These are phyloP conservation scores for Pichia paraexigua DNA, from an alignment of 805 yeast species.

Conservation along the genomic window DNA sequence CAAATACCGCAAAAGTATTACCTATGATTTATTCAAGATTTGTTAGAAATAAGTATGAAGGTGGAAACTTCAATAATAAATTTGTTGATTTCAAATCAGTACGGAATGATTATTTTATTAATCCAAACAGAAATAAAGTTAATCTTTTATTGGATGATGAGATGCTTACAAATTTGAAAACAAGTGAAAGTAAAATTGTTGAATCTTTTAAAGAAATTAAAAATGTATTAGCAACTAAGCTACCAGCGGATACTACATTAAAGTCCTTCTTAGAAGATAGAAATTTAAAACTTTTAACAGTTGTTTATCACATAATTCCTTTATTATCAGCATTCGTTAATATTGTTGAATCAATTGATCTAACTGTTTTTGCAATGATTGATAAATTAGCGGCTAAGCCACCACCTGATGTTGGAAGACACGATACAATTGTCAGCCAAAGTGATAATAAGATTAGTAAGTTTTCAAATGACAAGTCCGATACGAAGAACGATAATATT, in stretches of 20 bases:
- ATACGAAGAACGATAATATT: too few species aligned
- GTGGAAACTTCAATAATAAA: slow-evolving; percentile 76
- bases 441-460: neutral
- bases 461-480: neutral
- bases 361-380: slow-evolving; percentile 39
- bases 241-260: slow-evolving; percentile 19
- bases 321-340: slow-evolving; percentile 43
- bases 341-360: slow-evolving; percentile 52
- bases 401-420: slow-evolving; percentile 7
- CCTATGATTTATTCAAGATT: slow-evolving; percentile 71
- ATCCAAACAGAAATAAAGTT: slow-evolving; percentile 14
- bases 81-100: slow-evolving; percentile 31
- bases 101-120: slow-evolving; percentile 27
- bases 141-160: slow-evolving; percentile 45
- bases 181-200: slow-evolving; percentile 31
- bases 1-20: slow-evolving; percentile 22
- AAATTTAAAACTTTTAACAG: slow-evolving; percentile 45
- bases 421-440: slow-evolving; percentile 13
- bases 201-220: slow-evolving; percentile 35
- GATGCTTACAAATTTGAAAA: slow-evolving; percentile 33
- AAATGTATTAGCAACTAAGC: slow-evolving; percentile 33
- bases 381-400: slow-evolving; percentile 18
- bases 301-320: slow-evolving; percentile 46
- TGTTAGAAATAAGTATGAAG: slow-evolving; percentile 56
- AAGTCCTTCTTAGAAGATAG: slow-evolving; percentile 29